Evolutionary conservation across 345 rosid species (phyloP).

Genomic region (Eutrema heterophyllum): DNA sequence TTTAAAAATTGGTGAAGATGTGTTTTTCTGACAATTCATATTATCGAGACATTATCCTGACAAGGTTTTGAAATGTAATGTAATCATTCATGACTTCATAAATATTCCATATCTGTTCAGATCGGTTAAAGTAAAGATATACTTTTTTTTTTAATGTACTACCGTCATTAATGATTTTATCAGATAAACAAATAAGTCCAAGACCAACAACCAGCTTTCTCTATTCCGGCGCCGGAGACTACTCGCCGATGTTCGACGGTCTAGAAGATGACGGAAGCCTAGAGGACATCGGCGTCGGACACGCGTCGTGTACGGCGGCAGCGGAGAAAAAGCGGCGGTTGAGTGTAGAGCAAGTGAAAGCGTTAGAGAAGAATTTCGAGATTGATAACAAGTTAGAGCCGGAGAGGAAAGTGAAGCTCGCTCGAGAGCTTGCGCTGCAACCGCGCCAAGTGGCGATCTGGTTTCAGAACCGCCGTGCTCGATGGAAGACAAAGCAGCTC

Average conservation of each 20-base stretch:
- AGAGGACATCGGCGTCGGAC: slow-evolving; percentile 28
- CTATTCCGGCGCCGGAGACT: slow-evolving; percentile 36
- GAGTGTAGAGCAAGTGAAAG: slow-evolving; percentile 75
- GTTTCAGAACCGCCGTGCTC: slow-evolving; percentile 90
- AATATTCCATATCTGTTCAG: background rate
- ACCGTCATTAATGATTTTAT: background rate
- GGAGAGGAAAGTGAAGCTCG: slow-evolving; percentile 70
- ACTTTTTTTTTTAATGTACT: background rate
- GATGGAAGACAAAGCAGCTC: slow-evolving; percentile 88
- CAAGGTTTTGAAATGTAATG: slow-evolving; percentile 7
- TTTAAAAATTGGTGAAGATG: background rate
- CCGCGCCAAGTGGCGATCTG: slow-evolving; percentile 88
- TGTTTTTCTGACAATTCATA: slow-evolving; percentile 20
- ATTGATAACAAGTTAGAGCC: slow-evolving; percentile 87
- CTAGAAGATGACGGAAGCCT: slow-evolving; percentile 53
- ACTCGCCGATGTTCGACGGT: slow-evolving; percentile 53
- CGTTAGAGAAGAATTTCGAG: slow-evolving; percentile 82
- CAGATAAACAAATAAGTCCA: slow-evolving; percentile 63
- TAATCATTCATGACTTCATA: slow-evolving; percentile 12
- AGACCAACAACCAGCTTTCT: slow-evolving; percentile 46
- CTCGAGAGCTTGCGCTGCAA: slow-evolving; percentile 77
- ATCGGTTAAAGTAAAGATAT: background rate
- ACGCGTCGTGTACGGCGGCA: slow-evolving; percentile 4
- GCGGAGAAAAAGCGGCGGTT: slow-evolving; percentile 74
- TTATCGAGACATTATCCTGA: slow-evolving; percentile 24